Percentiles rank a stretch among this genome's conserved stretches.
Evolutionary conservation across 352 stramenopile genomes (phyloP).

Genomic region (Globisporangium uncinulatum): DNA sequence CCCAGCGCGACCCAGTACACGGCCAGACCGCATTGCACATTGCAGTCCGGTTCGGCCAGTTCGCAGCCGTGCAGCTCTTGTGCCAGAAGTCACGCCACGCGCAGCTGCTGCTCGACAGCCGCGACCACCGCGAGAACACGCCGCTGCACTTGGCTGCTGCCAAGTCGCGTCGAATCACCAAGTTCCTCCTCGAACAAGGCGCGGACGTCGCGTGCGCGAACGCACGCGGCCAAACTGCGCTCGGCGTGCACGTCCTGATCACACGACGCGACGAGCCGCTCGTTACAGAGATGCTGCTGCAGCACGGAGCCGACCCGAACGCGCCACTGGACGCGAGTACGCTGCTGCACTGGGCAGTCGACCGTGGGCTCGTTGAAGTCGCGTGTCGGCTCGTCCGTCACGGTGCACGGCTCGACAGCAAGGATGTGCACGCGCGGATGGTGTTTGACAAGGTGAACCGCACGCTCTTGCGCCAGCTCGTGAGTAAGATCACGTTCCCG

Average conservation of each 20-base stretch:
- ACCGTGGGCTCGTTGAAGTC: conserved; percentile 67
- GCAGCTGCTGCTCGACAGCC: conserved; percentile 55
- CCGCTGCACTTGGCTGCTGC: conserved; percentile 71
- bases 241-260: conserved; percentile 78
- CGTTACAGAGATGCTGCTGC: conserved; percentile 73
- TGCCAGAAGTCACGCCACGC: conserved; percentile 51
- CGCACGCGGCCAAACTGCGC: conserved; percentile 60
- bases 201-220: conserved; percentile 60
- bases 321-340: conserved; percentile 55
- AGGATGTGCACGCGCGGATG: conserved; percentile 72
- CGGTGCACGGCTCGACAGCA: conserved; percentile 66
- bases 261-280: conserved; percentile 68
- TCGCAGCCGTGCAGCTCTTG: conserved; percentile 65
- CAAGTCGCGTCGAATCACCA: conserved; percentile 79
- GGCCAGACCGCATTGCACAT: conserved; percentile 76
- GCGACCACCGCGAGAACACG: conserved; percentile 73
- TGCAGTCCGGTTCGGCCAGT: conserved; percentile 70
- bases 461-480: conserved; percentile 64
- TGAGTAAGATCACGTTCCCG: conserved; percentile 68
- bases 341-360: conserved; percentile 68
- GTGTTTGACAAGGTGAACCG: conserved; percentile 83
- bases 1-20: conserved; percentile 61
- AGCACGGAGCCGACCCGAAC: conserved; percentile 73
- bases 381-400: conserved; percentile 71
- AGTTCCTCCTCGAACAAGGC: conserved; percentile 72